These are phyloP conservation scores for Rhizopogon rudus DNA, from an alignment of 768 basidiomycete species.

Conservation along the genomic window DNA sequence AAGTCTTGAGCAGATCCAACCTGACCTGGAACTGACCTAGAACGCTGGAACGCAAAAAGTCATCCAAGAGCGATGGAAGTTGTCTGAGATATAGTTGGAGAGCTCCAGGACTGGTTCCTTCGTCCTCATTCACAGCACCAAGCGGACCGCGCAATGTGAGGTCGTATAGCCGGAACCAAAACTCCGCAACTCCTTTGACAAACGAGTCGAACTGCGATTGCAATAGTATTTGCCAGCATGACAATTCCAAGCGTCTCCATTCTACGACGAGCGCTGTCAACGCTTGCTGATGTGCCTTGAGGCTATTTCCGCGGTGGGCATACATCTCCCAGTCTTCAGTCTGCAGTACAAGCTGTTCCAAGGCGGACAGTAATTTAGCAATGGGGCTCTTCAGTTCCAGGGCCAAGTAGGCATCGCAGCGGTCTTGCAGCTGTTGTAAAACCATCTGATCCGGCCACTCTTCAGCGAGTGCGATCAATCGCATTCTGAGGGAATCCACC, in stretches of 20 bases:
- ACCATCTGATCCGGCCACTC: slow-evolving; percentile 99
- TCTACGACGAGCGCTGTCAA: slow-evolving; percentile 73
- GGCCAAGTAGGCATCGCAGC: slow-evolving; percentile 60
- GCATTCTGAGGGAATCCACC: slow-evolving; percentile 44
- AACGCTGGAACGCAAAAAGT: slow-evolving; percentile 71
- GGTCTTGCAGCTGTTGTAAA: slow-evolving; percentile 73
- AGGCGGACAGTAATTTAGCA: slow-evolving; percentile 72
- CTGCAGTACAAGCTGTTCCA: slow-evolving; percentile 83
- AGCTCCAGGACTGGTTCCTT: slow-evolving; percentile 23
- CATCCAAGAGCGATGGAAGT: slow-evolving; percentile 74
- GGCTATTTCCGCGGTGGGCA: slow-evolving; percentile 85
- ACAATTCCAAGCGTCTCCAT: slow-evolving; percentile 88
- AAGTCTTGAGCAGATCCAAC: slow-evolving; percentile 63
- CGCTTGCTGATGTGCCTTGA: slow-evolving; percentile 60
- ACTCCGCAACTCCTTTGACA: slow-evolving; percentile 48
- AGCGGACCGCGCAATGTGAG: slow-evolving; percentile 60
- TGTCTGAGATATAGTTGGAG: slow-evolving; percentile 52
- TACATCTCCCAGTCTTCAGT: slow-evolving; percentile 97
- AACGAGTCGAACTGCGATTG: slow-evolving; percentile 57
- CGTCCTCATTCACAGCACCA: slow-evolving; percentile 39
- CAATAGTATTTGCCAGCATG: slow-evolving; percentile 81
- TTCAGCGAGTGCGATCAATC: slow-evolving; percentile 52
- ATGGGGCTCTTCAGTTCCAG: slow-evolving; percentile 66
- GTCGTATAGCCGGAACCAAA: slow-evolving; percentile 93
- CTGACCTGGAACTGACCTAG: slow-evolving; percentile 78